These are phyloP conservation scores for Pilaira anomala DNA, from an alignment of 192 early-diverging fungal genomes.

Conservation along the genomic window DNA sequence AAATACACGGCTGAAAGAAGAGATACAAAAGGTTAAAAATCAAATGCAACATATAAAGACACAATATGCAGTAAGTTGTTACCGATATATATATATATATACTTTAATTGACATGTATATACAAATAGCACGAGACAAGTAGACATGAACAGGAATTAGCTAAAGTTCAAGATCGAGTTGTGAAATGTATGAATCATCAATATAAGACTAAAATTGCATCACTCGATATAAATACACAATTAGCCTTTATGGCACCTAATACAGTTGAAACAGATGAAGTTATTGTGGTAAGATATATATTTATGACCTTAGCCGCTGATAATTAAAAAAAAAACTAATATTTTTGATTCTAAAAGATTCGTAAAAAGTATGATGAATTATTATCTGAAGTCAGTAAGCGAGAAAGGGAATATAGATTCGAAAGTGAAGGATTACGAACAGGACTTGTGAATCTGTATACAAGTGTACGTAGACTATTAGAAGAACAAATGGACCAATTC, in stretches of 20 bases:
- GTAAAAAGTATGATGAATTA: not conserved
- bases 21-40: constrained; percentile 45
- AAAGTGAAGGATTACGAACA: constrained; percentile 30
- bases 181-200: constrained; percentile 38
- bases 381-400: not conserved
- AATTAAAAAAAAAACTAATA: not conserved
- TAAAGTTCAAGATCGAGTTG: constrained; percentile 42
- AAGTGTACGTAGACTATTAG: not conserved
- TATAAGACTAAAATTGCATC: constrained; percentile 14
- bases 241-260: constrained; percentile 23
- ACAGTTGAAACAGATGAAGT: not conserved
- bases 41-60: constrained; percentile 51
- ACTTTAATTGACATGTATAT: not conserved
- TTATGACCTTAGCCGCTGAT: not conserved
- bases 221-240: constrained; percentile 14
- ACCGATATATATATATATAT: not conserved
- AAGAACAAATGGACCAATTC: not conserved
- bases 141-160: constrained; percentile 45
- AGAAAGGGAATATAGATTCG: constrained; percentile 16
- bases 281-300: not conserved
- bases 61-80: constrained; percentile 44
- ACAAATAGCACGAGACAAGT: constrained; percentile 42
- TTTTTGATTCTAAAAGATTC: not conserved
- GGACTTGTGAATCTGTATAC: not conserved
- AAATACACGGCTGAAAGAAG: constrained; percentile 41